phyloP scores from a whole-genome alignment of 345 rosid species.

The Acer negundo region DNA sequence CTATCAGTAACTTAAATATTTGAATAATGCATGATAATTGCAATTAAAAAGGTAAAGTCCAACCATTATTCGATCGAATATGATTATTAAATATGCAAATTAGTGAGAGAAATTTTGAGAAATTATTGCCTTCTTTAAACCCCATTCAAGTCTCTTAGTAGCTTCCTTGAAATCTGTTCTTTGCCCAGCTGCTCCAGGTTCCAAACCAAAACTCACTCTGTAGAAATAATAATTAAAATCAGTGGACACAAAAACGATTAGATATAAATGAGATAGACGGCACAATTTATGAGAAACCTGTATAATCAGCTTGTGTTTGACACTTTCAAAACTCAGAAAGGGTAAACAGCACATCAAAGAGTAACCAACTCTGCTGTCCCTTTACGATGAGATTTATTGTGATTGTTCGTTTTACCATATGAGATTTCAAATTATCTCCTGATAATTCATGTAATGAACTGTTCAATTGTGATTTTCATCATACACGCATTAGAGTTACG shows the following conservation, averaged over 20 bases:
- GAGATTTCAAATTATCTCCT: neutral
- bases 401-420: neutral
- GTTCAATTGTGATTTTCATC: too few relatives aligned
- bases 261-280: neutral
- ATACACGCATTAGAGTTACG: neutral
- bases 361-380: neutral
- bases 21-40: conserved; percentile 10
- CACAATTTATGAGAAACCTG: neutral
- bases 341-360: neutral
- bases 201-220: conserved; percentile 90
- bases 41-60: conserved; percentile 6
- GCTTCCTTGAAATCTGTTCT: conserved; percentile 89
- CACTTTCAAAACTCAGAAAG: neutral
- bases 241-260: neutral
- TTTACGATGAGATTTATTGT: neutral
- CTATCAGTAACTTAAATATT: conserved; percentile 11
- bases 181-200: conserved; percentile 83
- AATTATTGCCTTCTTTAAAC: conserved; percentile 70
- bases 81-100: conserved; percentile 11
- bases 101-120: neutral
- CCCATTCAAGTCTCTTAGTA: conserved; percentile 91
- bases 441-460: conserved; percentile 4
- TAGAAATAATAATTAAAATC: conserved; percentile 6
- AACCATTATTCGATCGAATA: neutral
- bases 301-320: neutral